Base-by-base conservation (phyloP, 2,329 filamentous ascomycete species). In the Aspergillus sclerotialis region DNA sequence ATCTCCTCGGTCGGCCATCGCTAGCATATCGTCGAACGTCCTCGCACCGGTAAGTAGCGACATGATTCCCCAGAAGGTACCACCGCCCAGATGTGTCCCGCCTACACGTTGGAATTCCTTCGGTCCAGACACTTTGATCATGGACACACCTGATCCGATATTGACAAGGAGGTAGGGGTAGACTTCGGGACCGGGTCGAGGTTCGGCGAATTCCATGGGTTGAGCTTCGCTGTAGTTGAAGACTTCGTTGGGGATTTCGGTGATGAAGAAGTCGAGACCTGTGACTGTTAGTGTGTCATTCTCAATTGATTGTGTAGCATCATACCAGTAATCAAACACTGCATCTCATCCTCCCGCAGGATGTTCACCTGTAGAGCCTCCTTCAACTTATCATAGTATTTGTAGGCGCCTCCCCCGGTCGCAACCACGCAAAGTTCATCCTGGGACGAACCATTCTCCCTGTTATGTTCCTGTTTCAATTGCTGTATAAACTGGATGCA, bases 221-320 rank as follows among this genome's bases (percentile, higher is more conserved):
- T 92, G 82, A 21, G 77, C 76, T 59, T 94, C 90, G 56, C 84
- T 89, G 64, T 96, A 96, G 13, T 88, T 95, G 56, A 98, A 98
- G 35, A 98, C 90, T 64, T 98, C 92, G 48, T 84, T 80, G 13
- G 92, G 92, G 39, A 98, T 96, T 59, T 96, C 89, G 45, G 87
- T 94, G 56, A 96, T 96, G 71, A 98, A 96, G 68, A 96, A 98
- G 60, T 98, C 92, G 28, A 98, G 79, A 9, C 90, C 88, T 87
- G 49, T 42, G n/a, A 11, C 18, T 17, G 6, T 31, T 13, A 26
- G 35, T 32, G 28, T 36, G 1, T 15, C 24, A 28, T 16, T 13
- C 12, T 28, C 24, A 23, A 10, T 37, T 18, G 11, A 15, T 2
- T 5, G 10, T 10, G 12, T n/a, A 28, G 14, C 24, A 19, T 46